Evolutionary conservation across 2,329 filamentous ascomycete genomes (phyloP).

Genomic region (Verticillium longisporum): DNA sequence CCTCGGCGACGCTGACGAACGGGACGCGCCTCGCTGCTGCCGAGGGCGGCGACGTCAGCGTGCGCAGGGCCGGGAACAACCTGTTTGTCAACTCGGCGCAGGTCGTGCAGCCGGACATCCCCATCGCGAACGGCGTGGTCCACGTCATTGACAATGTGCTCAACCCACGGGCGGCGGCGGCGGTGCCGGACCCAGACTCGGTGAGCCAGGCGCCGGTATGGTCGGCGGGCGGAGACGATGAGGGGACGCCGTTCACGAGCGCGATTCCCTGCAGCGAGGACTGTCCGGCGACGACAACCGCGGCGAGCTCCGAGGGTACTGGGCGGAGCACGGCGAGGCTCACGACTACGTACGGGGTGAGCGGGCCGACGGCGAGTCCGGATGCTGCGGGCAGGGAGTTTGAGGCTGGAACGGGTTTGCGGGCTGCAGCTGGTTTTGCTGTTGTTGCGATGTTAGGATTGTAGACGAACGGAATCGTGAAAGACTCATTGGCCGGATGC

Average conservation of each 20-base stretch:
- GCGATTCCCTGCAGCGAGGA: slow-evolving; percentile 33
- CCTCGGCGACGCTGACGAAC: slow-evolving; percentile 32
- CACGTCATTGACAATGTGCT: slow-evolving; percentile 50
- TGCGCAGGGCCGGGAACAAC: slow-evolving; percentile 32
- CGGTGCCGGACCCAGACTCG: slow-evolving; percentile 27
- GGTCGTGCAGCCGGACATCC: slow-evolving; percentile 43
- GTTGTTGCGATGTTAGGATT: slow-evolving; percentile 1
- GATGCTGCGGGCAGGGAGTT: neutral
- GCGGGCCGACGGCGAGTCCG: neutral
- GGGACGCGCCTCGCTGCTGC: slow-evolving; percentile 26
- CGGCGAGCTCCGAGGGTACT: slow-evolving; percentile 12
- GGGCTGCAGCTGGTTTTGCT: neutral
- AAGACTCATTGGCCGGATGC: neutral
- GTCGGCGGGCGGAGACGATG: slow-evolving; percentile 9
- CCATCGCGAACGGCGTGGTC: slow-evolving; percentile 50
- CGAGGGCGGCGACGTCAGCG: slow-evolving; percentile 24
- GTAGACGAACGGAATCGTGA: neutral
- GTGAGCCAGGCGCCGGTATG: slow-evolving; percentile 27
- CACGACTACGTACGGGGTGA: neutral
- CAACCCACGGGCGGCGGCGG: slow-evolving; percentile 30
- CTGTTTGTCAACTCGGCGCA: slow-evolving; percentile 48
- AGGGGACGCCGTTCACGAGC: slow-evolving; percentile 28
- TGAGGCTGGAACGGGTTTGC: neutral
- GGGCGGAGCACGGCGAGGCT: neutral
- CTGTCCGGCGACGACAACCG: slow-evolving; percentile 28